These are phyloP conservation scores for Halteria grandinella DNA, from an alignment of 73 alveolate genomes.

Conservation along the genomic window DNA sequence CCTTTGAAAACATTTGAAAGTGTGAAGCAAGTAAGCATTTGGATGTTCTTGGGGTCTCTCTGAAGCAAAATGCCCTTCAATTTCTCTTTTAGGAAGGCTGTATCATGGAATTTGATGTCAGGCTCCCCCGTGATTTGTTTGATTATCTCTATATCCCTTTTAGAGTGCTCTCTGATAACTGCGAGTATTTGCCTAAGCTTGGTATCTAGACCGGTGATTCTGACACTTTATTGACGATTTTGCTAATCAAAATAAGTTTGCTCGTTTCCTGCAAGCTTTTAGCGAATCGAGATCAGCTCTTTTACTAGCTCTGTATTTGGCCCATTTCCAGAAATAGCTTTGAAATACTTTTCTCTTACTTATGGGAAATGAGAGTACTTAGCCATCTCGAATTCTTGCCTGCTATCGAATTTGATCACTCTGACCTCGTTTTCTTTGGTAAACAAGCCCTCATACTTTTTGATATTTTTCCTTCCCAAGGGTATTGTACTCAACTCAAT, in stretches of 20 bases:
- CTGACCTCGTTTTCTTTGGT: slow-evolving; percentile 8
- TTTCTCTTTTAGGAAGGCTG: slow-evolving; percentile 4
- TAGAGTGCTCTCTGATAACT: neutral
- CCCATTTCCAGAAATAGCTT: neutral
- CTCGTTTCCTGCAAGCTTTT: neutral
- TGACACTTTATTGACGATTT: neutral
- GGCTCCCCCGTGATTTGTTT: slow-evolving; percentile 9
- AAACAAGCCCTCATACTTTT: neutral
- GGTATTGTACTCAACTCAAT: neutral
- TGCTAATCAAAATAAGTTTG: neutral
- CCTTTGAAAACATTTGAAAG: slow-evolving; percentile 52
- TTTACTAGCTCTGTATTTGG: neutral
- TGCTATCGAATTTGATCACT: neutral
- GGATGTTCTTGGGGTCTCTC: neutral
- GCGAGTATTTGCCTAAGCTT: neutral
- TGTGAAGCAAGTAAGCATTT: slow-evolving; percentile 48
- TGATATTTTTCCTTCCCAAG: neutral
- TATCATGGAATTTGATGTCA: slow-evolving; percentile 15
- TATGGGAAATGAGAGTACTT: slow-evolving; percentile 17
- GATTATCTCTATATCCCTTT: slow-evolving; percentile 10
- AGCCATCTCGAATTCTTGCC: slow-evolving; percentile 19
- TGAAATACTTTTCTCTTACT: slow-evolving; percentile 12
- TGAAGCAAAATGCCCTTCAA: neutral
- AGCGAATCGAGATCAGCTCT: neutral
- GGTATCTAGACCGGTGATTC: neutral